A percentile compares a stretch with the other conserved stretches of the same genome.
Conservation (phyloP, 345 rosid species). For the Linum tenue region DNA sequence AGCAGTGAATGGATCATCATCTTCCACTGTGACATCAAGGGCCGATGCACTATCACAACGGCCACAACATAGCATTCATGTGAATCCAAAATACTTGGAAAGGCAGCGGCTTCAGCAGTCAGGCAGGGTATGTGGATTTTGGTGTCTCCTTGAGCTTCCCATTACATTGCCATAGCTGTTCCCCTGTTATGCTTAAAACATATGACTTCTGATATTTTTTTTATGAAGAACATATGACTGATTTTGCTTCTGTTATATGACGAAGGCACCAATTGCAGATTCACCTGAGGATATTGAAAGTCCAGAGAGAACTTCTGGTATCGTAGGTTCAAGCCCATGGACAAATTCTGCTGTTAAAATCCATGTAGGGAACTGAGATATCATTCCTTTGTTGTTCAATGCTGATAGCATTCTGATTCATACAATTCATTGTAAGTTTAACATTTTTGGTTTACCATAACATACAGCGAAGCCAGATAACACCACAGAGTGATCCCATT, state of each 20-base stretch:
- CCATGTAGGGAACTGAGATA: constrained; percentile 33
- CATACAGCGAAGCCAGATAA: constrained; percentile 49
- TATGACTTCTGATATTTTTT: too few relatives aligned
- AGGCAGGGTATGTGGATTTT: constrained; percentile 45
- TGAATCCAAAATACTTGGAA: constrained; percentile 93
- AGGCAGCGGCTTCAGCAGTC: constrained; percentile 90
- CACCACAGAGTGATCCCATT: constrained; percentile 37
- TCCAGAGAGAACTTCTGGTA: constrained; percentile 39
- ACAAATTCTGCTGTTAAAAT: constrained; percentile 45
- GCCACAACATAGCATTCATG: constrained; percentile 85
- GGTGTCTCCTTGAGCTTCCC: background rate
- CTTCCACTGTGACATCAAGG: constrained; percentile 44
- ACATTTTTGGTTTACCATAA: constrained; percentile 21
- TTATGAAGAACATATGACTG: too few relatives aligned
- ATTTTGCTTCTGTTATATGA: constrained; percentile 7
- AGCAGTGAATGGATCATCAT: constrained; percentile 54
- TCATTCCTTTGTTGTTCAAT: constrained; percentile 8
- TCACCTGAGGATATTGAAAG: constrained; percentile 38
- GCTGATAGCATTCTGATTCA: constrained; percentile 3
- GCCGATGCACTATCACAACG: constrained; percentile 61
- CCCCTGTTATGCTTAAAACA: too few relatives aligned
- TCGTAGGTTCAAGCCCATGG: constrained; percentile 44
- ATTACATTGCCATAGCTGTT: too few relatives aligned
- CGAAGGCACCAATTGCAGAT: constrained; percentile 34
- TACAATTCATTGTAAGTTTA: constrained; percentile 11